Conservation (phyloP, 805 yeast genomes). For the Debaryomyces castellii region DNA sequence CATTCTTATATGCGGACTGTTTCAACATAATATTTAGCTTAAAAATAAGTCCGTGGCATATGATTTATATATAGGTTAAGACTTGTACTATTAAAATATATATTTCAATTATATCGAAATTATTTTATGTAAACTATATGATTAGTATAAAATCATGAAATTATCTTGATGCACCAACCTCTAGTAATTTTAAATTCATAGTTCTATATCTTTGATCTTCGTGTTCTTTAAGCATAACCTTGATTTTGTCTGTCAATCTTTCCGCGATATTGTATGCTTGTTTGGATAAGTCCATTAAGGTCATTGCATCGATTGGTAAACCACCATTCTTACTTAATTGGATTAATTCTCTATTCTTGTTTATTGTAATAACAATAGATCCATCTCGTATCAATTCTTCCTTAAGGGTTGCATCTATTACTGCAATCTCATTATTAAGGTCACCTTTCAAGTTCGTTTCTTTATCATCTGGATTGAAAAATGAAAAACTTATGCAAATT, state of each 20-base stretch:
- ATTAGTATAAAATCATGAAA: neutral
- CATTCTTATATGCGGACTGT: neutral
- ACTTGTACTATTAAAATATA: neutral
- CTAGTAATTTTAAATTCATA: slow-evolving; percentile 29
- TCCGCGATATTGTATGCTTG: slow-evolving; percentile 66
- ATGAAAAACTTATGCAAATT: slow-evolving; percentile 84
- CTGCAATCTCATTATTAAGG: slow-evolving; percentile 53
- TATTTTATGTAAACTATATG: neutral
- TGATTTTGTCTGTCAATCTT: slow-evolving; percentile 62
- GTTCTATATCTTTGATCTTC: slow-evolving; percentile 44
- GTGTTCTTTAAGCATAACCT: slow-evolving; percentile 54
- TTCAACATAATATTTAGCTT: neutral
- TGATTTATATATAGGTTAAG: neutral
- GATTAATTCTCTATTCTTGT: slow-evolving; percentile 86
- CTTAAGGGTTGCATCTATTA: slow-evolving; percentile 72
- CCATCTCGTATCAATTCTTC: slow-evolving; percentile 83
- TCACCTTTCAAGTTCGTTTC: slow-evolving; percentile 75
- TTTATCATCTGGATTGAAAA: slow-evolving; percentile 64
- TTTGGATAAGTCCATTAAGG: slow-evolving; percentile 66
- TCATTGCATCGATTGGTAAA: slow-evolving; percentile 69
- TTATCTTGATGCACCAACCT: slow-evolving; percentile 35
- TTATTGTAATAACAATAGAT: slow-evolving; percentile 77
- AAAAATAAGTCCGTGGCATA: neutral
- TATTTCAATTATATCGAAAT: neutral
- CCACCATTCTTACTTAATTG: slow-evolving; percentile 93